These are phyloP conservation scores for Dalechampia spathulata DNA, from an alignment of 441 rosid species.

Conservation along the genomic window DNA sequence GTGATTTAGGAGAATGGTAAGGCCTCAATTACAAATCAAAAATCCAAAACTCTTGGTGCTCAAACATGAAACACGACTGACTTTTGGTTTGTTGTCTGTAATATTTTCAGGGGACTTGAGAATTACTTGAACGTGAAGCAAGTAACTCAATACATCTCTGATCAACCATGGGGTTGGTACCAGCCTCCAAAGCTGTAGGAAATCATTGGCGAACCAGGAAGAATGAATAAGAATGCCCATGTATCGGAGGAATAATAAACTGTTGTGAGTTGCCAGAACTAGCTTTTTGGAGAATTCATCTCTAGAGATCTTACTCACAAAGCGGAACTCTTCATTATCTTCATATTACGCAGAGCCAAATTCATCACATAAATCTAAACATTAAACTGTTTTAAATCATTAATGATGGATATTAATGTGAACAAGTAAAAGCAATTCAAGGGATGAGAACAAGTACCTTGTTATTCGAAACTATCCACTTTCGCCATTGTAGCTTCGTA, in stretches of 20 bases:
- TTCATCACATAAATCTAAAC: too few species aligned
- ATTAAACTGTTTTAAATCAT: too few species aligned
- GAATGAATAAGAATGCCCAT: too few species aligned
- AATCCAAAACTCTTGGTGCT: background rate
- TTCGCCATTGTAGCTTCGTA: background rate
- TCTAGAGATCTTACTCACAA: too few species aligned
- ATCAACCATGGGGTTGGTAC: constrained; percentile 95
- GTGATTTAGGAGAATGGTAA: constrained; percentile 95
- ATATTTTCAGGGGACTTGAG: constrained; percentile 74
- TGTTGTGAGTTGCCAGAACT: background rate
- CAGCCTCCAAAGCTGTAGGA: constrained; percentile 65
- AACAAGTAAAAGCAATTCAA: too few species aligned
- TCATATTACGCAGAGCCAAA: too few species aligned
- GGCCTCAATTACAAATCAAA: constrained; percentile 11
- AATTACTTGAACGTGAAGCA: constrained; percentile 89
- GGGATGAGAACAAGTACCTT: too few species aligned
- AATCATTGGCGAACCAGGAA: background rate
- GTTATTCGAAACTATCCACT: background rate
- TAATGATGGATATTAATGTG: too few species aligned
- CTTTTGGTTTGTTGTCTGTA: background rate
- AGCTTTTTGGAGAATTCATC: too few species aligned
- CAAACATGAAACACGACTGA: background rate
- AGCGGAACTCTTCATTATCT: too few species aligned
- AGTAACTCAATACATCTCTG: constrained; percentile 69
- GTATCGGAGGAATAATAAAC: too few species aligned